Conservation (phyloP, 805 yeast genomes). For the Monosporozyma siamensis region DNA sequence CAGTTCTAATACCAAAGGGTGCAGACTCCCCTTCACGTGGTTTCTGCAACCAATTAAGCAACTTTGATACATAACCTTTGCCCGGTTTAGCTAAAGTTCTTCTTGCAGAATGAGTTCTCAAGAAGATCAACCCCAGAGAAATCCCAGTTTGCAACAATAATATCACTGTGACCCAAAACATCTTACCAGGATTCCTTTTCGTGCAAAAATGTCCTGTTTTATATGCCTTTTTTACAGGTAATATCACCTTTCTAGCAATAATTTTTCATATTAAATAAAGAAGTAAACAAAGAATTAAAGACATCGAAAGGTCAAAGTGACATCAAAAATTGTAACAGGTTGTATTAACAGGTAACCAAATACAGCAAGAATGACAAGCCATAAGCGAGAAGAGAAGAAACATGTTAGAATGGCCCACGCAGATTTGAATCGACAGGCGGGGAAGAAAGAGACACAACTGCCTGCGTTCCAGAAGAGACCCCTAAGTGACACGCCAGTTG, state of each 20-base stretch:
- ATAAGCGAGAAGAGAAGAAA: background rate
- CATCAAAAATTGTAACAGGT: too few relatives aligned
- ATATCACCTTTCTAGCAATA: too few relatives aligned
- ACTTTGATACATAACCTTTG: background rate
- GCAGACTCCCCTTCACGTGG: slow-evolving; percentile 10
- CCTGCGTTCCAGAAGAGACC: slow-evolving; percentile 7
- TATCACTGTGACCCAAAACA: background rate
- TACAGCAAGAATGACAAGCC: background rate
- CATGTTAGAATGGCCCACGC: background rate
- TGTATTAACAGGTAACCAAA: too few relatives aligned
- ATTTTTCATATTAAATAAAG: too few relatives aligned
- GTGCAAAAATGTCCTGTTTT: background rate
- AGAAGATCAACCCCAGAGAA: slow-evolving; percentile 4
- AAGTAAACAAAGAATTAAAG: too few relatives aligned
- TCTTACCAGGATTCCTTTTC: background rate
- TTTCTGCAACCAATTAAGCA: background rate
- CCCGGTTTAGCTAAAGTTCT: slow-evolving; percentile 2
- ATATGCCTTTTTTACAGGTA: too few relatives aligned
- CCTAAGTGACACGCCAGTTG: slow-evolving; percentile 8
- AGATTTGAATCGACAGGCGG: too few relatives aligned
- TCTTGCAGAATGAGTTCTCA: slow-evolving; percentile 8
- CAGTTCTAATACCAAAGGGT: slow-evolving; percentile 10
- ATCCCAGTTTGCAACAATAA: slow-evolving; percentile 3
- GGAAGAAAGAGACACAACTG: background rate
- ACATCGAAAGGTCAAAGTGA: too few relatives aligned